Base-by-base conservation (phyloP, 805 yeast genomes). In the Lipomyces sp. region DNA sequence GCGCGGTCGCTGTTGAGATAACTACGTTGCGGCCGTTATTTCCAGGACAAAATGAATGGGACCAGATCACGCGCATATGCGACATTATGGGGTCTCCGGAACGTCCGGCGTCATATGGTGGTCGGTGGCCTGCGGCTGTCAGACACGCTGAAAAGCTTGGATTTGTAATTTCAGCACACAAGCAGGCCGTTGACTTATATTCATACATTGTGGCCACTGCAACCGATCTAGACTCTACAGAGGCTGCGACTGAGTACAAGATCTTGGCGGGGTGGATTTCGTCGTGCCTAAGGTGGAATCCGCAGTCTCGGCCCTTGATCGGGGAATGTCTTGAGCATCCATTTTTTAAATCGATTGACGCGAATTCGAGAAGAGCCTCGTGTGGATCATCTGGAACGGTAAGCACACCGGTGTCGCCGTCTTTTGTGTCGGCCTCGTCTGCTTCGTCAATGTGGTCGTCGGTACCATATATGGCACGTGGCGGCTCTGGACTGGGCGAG, bases 1-100 rank as follows among this genome's bases (percentile, higher is more conserved):
- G 96, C 1, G 79, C 89, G 24, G 84, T 90, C 11, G 86, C 90
- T 67, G 91, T 95, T 0, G 98, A 91, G 63, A 65, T 91, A 18
- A 84, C 86, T 21, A 81, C 81, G 39, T 80, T 85, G 60, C 65
- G 74, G 33, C 96, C 98, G 1, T 71, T 90, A 31, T 86, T 91
- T 63, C 95, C 96, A 0, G 98, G 98, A 0, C 64, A 74, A 14
- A 78, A 82, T 64, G 93, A 86, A 63, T 61, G 82, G 43, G 95
- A 90, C 63, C 97, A 90, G 70, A 75, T 83, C 11, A 77, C 80
- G 77, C 78, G 74, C 63, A 82, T 86, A 6, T 66, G 86, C 51
- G 76, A 78, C 53, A 72, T 79, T 7, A 72, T 91, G 43, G 97
- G 98, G 0, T 76, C 84, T 4, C 98, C 98, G 0, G 67, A 70